Base-by-base conservation (phyloP, 352 stramenopile genomes). In the Bremia lactucae region DNA sequence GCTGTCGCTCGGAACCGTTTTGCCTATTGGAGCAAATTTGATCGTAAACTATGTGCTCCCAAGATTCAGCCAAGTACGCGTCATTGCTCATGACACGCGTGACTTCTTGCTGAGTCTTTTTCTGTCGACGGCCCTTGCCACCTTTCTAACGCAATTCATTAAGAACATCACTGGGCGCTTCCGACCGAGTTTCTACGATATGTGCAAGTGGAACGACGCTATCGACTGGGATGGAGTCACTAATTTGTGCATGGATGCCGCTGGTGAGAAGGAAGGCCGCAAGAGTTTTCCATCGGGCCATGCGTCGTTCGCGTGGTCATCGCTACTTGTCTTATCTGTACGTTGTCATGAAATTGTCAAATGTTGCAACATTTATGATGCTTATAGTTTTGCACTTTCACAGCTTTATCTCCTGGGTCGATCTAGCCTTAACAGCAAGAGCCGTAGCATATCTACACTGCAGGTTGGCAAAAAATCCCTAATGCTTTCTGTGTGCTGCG, bases 261-360 rank as follows among this genome's bases (percentile, higher is more conserved):
- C 57, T 24, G 60, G 65, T n/a, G 78, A 91, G 49, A 77, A 81
- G 35, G 75, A 91, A 46, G 75, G 46, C 0, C 61, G 78, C 4
- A 85, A 86, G 47, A 88, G 75, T 45, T 91, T 91, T 43, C 78
- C 78, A 16, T 91, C 78, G 2, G 78, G 78, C 7, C 78, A 91
- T 45, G 54, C 78, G 16, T 88, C 75, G 2, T 86, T 78, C 36
- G 69, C 73, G 4, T 88, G 70, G 60, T 65, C 65, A 5, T 81
- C 65, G 5, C 71, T 91, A 55, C 78, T 91, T 25, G 42, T 88
- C 13, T 63, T 91, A 11, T 72, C 75, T 49, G 75, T 85, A 41
- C 15, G 64, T 54, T 11, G 28, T 11, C 14, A 16, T 29, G 16
- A 15, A 3, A 33, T n/a, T n/a, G 7, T 5, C 11, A 16, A 16